These are phyloP conservation scores for Cryoendolithus antarcticus DNA, from an alignment of 2,329 filamentous ascomycete genomes.

Conservation along the genomic window DNA sequence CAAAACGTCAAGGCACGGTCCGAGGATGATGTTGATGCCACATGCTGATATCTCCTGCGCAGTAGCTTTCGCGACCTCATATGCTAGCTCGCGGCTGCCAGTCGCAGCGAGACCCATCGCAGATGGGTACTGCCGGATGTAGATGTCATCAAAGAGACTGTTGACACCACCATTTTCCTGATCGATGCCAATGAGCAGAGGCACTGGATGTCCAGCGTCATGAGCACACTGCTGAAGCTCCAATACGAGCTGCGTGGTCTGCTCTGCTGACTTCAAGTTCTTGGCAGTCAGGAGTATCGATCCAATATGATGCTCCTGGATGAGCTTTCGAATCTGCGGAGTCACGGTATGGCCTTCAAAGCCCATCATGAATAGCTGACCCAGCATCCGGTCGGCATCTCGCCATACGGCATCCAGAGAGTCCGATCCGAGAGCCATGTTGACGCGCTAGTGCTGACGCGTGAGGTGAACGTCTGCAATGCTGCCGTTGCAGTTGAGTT, in stretches of 20 bases:
- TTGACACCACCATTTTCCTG: slow-evolving; percentile 98
- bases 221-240: slow-evolving; percentile 88
- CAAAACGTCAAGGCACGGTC: slow-evolving; percentile 83
- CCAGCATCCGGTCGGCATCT: slow-evolving; percentile 28
- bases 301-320: slow-evolving; percentile 75
- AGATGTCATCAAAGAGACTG: slow-evolving; percentile 88
- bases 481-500: no score
- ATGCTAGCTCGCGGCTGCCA: slow-evolving; percentile 71
- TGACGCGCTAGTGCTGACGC: no score
- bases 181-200: slow-evolving; percentile 80
- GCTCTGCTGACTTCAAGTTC: slow-evolving; percentile 78
- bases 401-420: background rate
- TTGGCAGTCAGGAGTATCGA: slow-evolving; percentile 76
- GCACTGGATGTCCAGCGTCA: slow-evolving; percentile 78
- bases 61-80: slow-evolving; percentile 83
- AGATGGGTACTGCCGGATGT: slow-evolving; percentile 91
- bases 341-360: slow-evolving; percentile 78
- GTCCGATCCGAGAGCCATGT: no score
- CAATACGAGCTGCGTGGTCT: slow-evolving; percentile 76
- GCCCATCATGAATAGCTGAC: slow-evolving; percentile 47
- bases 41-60: slow-evolving; percentile 85
- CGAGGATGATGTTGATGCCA: slow-evolving; percentile 90
- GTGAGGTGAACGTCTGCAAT: no score
- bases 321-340: slow-evolving; percentile 67
- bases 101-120: slow-evolving; percentile 95